Conservation (phyloP, 495 filamentous ascomycete genomes). For the Xylaria longipes region DNA sequence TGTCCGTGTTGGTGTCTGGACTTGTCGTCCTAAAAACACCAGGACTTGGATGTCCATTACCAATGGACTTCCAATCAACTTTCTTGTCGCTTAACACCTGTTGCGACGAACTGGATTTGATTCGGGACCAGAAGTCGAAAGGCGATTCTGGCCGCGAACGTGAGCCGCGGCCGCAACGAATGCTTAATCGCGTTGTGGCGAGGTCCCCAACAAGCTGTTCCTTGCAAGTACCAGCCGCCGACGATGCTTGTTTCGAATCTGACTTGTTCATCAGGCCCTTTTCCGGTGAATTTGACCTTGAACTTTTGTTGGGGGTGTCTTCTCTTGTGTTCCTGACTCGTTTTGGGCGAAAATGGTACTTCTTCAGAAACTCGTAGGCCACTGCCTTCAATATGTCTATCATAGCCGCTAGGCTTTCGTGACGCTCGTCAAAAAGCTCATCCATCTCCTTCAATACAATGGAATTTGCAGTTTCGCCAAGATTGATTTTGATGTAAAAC, state of each 20-base stretch:
- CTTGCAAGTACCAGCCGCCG: slow-evolving; percentile 7
- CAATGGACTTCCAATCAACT: neutral
- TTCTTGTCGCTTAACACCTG: slow-evolving; percentile 13
- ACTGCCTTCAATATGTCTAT: slow-evolving; percentile 68
- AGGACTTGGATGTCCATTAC: neutral
- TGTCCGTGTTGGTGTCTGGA: neutral
- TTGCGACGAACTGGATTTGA: slow-evolving; percentile 64
- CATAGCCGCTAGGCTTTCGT: slow-evolving; percentile 50
- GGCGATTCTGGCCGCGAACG: slow-evolving; percentile 40
- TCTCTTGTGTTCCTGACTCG: slow-evolving; percentile 12
- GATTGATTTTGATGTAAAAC: slow-evolving; percentile 80
- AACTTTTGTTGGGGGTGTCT: neutral
- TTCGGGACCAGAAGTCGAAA: slow-evolving; percentile 70
- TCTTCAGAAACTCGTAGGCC: slow-evolving; percentile 70
- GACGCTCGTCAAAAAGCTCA: slow-evolving; percentile 46
- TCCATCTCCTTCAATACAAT: slow-evolving; percentile 25
- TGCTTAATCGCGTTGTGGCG: slow-evolving; percentile 39
- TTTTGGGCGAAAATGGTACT: slow-evolving; percentile 66
- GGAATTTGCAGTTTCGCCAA: slow-evolving; percentile 32
- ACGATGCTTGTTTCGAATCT: slow-evolving; percentile 15
- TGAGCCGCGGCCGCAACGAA: slow-evolving; percentile 31
- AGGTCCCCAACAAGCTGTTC: slow-evolving; percentile 31
- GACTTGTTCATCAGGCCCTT: neutral
- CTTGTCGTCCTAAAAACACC: neutral
- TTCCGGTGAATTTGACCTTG: neutral